Base-by-base conservation (phyloP, 2,329 filamentous ascomycete genomes). In the Fusarium anthophilum region DNA sequence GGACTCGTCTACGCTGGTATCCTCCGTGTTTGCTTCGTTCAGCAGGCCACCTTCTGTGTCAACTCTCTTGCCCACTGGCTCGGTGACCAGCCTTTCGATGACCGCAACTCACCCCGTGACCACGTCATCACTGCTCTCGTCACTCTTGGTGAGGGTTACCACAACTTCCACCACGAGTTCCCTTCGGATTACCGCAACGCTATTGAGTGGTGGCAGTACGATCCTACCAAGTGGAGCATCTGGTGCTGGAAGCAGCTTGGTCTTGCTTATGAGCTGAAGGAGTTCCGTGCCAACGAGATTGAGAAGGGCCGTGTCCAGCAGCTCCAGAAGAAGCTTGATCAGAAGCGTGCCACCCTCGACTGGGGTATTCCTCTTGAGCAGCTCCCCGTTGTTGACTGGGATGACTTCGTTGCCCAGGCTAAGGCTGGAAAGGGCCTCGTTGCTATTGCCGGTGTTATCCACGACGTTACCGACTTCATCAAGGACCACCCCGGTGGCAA, bases 81-180 rank as follows among this genome's bases (percentile, higher is more conserved):
- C 80, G 94, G 94, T 72, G 94, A 97, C 79, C 94, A 97, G 86
- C 94, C 94, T 70, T 97, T 97, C 82, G 94, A 97, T 79, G 94
- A 97, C 88, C 93, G 94, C 84, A 96, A 97, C 90, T 95, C 93
- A 70, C 94, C 94, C 73, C 92, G 94, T 82, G 94, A 97, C 80
- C 94, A 97, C 84, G 89, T 96, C 81, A 90, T 97, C 84, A 97
- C 94, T 45, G 94, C 94, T 50, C 85, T 97, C 24, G 91, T 94
- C 77, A 97, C 94, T 48, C 91, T 97, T 28, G 94, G 94, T 55
- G 94, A 95, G 85, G 94, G 94, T 37, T 97, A 97, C 86, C 94
- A 97, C 89, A 97, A 97, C 89, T 97, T 97, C 89, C 94, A 97
- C 86, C 94, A 97, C 88, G 94, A 97, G 83, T 97, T 97, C 85